A percentile compares a stretch with the other conserved stretches of the same genome.
Evolutionary conservation across 257 asterid genomes (phyloP).

Genomic region (Solanum arcanum): DNA sequence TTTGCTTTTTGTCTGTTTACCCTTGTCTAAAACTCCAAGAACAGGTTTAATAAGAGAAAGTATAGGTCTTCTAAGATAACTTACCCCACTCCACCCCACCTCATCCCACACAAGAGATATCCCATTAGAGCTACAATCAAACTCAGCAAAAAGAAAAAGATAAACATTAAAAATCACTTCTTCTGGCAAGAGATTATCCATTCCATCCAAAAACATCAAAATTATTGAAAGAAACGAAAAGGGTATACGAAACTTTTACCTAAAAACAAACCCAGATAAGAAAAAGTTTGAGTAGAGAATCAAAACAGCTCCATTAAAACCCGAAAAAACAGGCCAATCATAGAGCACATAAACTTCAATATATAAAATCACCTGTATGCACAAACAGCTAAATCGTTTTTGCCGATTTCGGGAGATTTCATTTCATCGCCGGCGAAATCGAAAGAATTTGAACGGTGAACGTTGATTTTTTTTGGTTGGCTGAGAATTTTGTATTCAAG

Average conservation of each 20-base stretch:
- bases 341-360: neutral
- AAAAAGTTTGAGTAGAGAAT: conserved; percentile 8
- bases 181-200: neutral
- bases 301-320: conserved; percentile 26
- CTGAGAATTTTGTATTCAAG: neutral
- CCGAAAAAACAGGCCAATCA: conserved; percentile 1
- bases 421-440: conserved; percentile 36
- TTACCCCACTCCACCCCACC: neutral
- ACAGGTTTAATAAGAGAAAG: neutral
- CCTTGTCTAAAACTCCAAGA: neutral
- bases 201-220: neutral
- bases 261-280: conserved; percentile 6
- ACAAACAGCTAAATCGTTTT: neutral
- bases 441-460: neutral
- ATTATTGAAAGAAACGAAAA: neutral
- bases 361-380: neutral
- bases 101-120: neutral
- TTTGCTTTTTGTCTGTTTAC: neutral
- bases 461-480: neutral
- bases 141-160: neutral
- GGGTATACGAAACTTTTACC: conserved; percentile 19
- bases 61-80: neutral
- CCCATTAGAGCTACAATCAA: neutral
- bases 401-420: conserved; percentile 10
- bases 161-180: neutral